These are phyloP conservation scores for Naganishia kalamii DNA, from an alignment of 768 basidiomycete species.

Conservation along the genomic window DNA sequence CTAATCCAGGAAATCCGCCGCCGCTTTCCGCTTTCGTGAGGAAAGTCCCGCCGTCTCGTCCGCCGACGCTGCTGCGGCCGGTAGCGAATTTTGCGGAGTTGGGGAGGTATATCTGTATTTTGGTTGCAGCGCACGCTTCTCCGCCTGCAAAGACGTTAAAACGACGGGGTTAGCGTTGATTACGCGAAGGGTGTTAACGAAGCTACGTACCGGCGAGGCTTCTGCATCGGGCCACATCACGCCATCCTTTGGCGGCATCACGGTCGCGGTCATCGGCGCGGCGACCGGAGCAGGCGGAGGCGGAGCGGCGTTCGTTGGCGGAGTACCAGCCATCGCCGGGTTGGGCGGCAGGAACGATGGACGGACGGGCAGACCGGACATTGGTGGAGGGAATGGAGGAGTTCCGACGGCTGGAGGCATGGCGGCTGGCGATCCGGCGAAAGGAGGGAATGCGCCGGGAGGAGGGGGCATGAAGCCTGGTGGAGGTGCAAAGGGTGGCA, in stretches of 20 bases:
- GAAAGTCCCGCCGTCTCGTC: conserved; percentile 7
- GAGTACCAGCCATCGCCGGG: background rate
- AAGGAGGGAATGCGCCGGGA: conserved; percentile 27
- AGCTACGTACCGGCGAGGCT: conserved; percentile 37
- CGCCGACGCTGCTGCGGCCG: background rate
- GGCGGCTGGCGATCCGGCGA: conserved; percentile 37
- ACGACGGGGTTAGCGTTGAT: background rate
- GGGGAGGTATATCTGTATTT: conserved; percentile 43
- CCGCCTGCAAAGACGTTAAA: conserved; percentile 30
- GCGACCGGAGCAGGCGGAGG: conserved; percentile 9
- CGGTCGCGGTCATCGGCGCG: background rate
- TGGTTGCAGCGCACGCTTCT: conserved; percentile 42
- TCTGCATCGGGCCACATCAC: conserved; percentile 45
- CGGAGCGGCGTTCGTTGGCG: background rate
- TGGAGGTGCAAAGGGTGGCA: conserved; percentile 28
- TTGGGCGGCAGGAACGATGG: conserved; percentile 12
- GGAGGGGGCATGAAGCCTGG: conserved; percentile 21
- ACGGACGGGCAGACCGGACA: conserved; percentile 16
- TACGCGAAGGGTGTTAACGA: background rate
- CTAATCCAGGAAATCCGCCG: conserved; percentile 59
- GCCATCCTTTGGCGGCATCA: conserved; percentile 42
- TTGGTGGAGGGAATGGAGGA: background rate
- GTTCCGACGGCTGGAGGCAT: conserved; percentile 18
- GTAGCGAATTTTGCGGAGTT: conserved; percentile 10
- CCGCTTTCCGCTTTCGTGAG: conserved; percentile 42